Conservation (phyloP, 148 eudicot species). For the Cornus controversa region DNA sequence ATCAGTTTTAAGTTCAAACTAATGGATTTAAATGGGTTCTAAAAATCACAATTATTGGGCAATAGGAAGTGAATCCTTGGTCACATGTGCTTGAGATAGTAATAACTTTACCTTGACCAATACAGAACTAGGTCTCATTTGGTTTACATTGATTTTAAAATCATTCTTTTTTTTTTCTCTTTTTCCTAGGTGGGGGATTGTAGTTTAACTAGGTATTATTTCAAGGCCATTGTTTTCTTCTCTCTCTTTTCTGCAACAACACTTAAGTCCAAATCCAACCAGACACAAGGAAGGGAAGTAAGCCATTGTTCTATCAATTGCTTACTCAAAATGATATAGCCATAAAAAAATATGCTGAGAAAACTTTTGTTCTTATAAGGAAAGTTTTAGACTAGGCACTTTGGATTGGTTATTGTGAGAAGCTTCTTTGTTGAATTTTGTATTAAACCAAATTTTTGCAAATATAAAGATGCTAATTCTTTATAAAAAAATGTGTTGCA, state of each 20-base stretch:
- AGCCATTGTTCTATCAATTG: not conserved
- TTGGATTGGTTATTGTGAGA: not conserved
- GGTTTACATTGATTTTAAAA: not conserved
- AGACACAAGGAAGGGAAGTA: too few species aligned
- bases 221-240: not conserved
- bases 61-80: not conserved
- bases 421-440: not conserved
- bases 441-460: not conserved
- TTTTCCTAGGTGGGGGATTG: not conserved
- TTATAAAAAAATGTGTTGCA: constrained; percentile 14
- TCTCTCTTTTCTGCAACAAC: too few species aligned
- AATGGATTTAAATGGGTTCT: not conserved
- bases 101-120: too few species aligned
- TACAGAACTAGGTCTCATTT: not conserved
- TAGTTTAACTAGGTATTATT: not conserved
- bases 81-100: not conserved
- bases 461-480: not conserved
- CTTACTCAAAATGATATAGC: not conserved
- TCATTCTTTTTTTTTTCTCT: not conserved
- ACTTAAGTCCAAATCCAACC: too few species aligned
- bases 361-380: not conserved
- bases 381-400: too few species aligned
- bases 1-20: not conserved
- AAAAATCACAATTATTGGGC: not conserved
- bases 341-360: not conserved